Evolutionary conservation across 1,139 yeast species (phyloP).

Genomic region (Diutina ranongensis): DNA sequence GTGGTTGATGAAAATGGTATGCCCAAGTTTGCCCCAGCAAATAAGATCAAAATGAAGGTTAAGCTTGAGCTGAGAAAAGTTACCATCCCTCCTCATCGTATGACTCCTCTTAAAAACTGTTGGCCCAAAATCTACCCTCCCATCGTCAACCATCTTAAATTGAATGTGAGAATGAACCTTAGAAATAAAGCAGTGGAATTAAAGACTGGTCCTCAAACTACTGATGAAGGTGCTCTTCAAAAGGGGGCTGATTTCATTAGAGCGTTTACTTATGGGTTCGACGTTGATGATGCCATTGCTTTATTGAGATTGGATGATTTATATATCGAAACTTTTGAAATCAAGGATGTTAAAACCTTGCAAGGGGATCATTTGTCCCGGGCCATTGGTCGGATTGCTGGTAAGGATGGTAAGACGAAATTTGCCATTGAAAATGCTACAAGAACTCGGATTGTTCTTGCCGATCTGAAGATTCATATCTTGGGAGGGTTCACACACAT

Average conservation of each 20-base stretch:
- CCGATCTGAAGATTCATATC: conserved; percentile 92
- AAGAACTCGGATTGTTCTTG: conserved; percentile 92
- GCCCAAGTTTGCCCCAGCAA: conserved; percentile 76
- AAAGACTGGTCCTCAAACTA: conserved; percentile 68
- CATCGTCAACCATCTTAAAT: conserved; percentile 81
- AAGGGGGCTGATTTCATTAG: conserved; percentile 95
- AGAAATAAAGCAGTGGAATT: conserved; percentile 77
- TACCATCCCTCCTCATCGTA: conserved; percentile 92
- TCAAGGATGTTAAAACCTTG: conserved; percentile 91
- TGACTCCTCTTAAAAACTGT: conserved; percentile 78
- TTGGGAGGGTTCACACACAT: conserved; percentile 95
- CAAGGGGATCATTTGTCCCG: conserved; percentile 94
- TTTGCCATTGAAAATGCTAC: conserved; percentile 98
- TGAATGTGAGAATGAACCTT: conserved; percentile 93
- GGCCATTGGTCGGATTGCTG: conserved; percentile 99
- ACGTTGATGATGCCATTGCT: conserved; percentile 94
- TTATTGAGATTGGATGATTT: conserved; percentile 86
- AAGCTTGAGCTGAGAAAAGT: conserved; percentile 81
- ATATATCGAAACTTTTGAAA: conserved; percentile 92
- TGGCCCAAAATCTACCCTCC: conserved; percentile 97
- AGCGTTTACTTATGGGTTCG: conserved; percentile 93
- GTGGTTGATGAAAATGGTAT: conserved; percentile 81
- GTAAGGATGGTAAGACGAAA: conserved; percentile 97
- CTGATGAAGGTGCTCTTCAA: conserved; percentile 89
- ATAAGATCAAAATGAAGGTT: conserved; percentile 53